Base-by-base conservation (phyloP, 352 stramenopile species). In the Phytophthora pinifolia region DNA sequence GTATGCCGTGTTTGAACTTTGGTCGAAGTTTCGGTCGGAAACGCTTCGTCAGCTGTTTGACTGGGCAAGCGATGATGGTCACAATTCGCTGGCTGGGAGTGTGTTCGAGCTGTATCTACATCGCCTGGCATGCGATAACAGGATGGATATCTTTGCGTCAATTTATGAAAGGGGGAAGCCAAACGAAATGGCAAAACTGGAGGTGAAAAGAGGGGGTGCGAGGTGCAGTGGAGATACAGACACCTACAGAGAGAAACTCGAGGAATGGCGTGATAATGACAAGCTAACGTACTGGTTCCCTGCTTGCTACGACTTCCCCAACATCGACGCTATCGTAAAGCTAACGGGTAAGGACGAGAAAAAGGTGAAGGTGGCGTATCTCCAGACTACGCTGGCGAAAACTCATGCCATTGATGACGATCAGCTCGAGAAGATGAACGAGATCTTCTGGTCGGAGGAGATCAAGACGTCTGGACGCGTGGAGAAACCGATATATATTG, bases 101-200 rank as follows among this genome's bases (percentile, higher is more conserved):
- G 10, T 31, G 20, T 34, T 31, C 15, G 8, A 42, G 14, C 9
- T 32, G 1, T 52, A 14, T 17, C 9, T 42, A 3, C 45, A 43
- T 30, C 30, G 45, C 18, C 45, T 52, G 5, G 45, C 45, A 27
- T 12, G 7, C 10, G 45, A 52, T 6, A 52, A 52, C n/a, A 43
- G 10, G 14, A 17, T 43, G 32, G 14, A 33, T 1, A 15, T 52
- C 12, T 52, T 42, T 14, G 20, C n/a, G 5, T 45, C 38, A 12
- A 22, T 18, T 5, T 45, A 45, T 18, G 9, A 31, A 15, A 32
- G 15, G 4, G 10, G 38, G 14, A 30, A 45, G 15, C 18, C 15
- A 45, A 32, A 32, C 18, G 38, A 31, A 18, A 10, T 13, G 6
- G 7, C 17, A 12, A 15, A 32, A 14, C 9, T 45, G 20, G 17